These are phyloP conservation scores for Yamadazyma sp. DNA, from an alignment of 805 yeast species.

Conservation along the genomic window DNA sequence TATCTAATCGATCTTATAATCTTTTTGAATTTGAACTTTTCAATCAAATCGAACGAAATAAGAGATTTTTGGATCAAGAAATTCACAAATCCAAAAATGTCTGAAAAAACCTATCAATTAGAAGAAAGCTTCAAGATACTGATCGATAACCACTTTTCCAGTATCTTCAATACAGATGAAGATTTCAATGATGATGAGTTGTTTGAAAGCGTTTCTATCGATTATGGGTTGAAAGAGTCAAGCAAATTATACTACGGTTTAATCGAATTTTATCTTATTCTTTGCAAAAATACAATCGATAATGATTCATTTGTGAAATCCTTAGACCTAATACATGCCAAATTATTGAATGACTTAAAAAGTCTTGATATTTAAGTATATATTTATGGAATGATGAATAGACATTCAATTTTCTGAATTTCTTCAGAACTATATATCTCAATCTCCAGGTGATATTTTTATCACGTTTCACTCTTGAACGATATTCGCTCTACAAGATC, in stretches of 20 bases:
- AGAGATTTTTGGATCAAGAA: conserved; percentile 22
- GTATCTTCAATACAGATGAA: conserved; percentile 20
- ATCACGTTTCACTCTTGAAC: too few relatives aligned
- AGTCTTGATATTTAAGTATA: background rate
- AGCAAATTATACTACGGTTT: conserved; percentile 6
- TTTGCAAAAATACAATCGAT: background rate
- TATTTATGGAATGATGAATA: background rate
- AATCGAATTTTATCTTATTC: conserved; percentile 7
- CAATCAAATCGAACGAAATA: conserved; percentile 15
- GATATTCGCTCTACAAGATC: too few relatives aligned
- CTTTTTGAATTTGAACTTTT: conserved; percentile 17
- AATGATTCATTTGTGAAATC: conserved; percentile 8
- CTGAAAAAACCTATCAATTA: background rate
- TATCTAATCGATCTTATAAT: conserved; percentile 20
- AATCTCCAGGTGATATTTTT: too few relatives aligned
- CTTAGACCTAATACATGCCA: conserved; percentile 9
- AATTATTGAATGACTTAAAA: conserved; percentile 10
- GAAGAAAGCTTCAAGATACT: conserved; percentile 13
- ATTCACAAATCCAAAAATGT: conserved; percentile 4
- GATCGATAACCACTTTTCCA: conserved; percentile 26
- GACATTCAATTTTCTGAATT: background rate
- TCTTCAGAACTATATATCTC: too few relatives aligned
- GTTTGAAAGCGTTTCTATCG: conserved; percentile 9
- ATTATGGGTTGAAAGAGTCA: conserved; percentile 8
- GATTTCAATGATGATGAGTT: conserved; percentile 17